phyloP scores from a whole-genome alignment of 2,329 filamentous ascomycete species.

The Dissoconium aciculare region DNA sequence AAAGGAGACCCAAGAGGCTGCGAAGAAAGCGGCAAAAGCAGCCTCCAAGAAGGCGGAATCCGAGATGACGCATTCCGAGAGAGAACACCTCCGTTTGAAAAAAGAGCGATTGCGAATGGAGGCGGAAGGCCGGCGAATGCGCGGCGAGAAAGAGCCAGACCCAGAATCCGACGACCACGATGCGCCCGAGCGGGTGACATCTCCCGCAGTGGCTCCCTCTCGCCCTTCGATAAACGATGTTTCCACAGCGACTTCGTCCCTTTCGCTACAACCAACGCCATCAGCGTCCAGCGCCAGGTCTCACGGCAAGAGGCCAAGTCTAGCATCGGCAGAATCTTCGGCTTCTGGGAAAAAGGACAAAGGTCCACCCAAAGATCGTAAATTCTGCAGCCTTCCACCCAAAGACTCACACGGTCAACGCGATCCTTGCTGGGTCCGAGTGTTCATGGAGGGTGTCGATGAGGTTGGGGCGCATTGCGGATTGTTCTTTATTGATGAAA shows the following conservation, averaged over 20 bases:
- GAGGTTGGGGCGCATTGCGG: constrained; percentile 76
- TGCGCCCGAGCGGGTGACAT: too few species aligned
- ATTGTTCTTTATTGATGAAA: constrained; percentile 55
- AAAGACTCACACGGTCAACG: constrained; percentile 39
- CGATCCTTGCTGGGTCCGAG: constrained; percentile 60
- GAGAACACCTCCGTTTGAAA: constrained; percentile 17
- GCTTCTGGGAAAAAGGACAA: constrained; percentile 7
- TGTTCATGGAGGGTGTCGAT: constrained; percentile 71
- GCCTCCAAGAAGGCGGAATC: constrained; percentile 9
- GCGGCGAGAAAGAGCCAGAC: constrained; percentile 16
- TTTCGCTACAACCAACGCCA: not conserved
- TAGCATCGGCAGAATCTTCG: not conserved
- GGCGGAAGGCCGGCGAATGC: constrained; percentile 17
- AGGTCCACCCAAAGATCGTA: constrained; percentile 43
- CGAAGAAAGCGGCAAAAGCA: constrained; percentile 13
- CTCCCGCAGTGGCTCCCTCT: not conserved
- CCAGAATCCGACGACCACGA: too few species aligned
- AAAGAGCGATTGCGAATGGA: constrained; percentile 21
- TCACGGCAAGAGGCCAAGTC: not conserved
- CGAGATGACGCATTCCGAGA: constrained; percentile 18
- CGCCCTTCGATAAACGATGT: not conserved
- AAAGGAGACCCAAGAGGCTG: constrained; percentile 8
- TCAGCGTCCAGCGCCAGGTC: not conserved
- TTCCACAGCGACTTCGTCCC: too few species aligned
- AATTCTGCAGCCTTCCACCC: constrained; percentile 64